Base-by-base conservation (phyloP, 164 flowering plant species). In the Saururus chinensis region DNA sequence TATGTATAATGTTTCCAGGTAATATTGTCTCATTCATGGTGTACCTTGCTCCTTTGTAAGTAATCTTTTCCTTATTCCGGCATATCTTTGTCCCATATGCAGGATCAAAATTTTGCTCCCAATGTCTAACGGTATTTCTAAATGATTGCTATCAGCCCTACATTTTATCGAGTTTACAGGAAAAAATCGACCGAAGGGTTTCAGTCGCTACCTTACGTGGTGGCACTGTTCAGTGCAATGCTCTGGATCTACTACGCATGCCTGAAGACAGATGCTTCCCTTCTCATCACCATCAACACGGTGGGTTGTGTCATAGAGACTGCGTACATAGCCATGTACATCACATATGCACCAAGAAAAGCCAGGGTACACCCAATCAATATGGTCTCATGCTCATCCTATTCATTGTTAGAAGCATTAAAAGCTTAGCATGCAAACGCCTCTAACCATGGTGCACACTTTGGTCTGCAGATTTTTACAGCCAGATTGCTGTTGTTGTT, bases 181-280 rank as follows among this genome's bases (percentile, higher is more conserved):
- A 80, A 72, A 73, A 80, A 79, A 71, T 75, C 83, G 42, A 79
- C 83, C 0, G 84, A 82, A 51, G 84, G 78, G 42, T 84, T 75
- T 57, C 81, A 84, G 59, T 74, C 79, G 0, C n/a, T 82, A 13
- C 89, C 89, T 9, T 84, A 82, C 20, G 72, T 82, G 59, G 77
- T 80, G 24, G 78, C 82, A 8, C 64, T 84, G 17, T 82, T 82
- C 58, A 82, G 86, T 59, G 70, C 83, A 59, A 82, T 74, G 84
- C 77, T 84, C 6, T 82, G 84, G 86, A 74, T 80, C 4, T 79
- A 79, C 76, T 84, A 84, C 48, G 88, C 83, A 40, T 63, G 78
- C 35, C 60, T 80, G 21, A 79, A 84, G 59, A 14, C 70, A 0
- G 64, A 69, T 57, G 74, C 71, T 11, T 59, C 60, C 52, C 79